Evolutionary conservation across 2,329 filamentous ascomycete species (phyloP).

Genomic region (Neonectria punicea): DNA sequence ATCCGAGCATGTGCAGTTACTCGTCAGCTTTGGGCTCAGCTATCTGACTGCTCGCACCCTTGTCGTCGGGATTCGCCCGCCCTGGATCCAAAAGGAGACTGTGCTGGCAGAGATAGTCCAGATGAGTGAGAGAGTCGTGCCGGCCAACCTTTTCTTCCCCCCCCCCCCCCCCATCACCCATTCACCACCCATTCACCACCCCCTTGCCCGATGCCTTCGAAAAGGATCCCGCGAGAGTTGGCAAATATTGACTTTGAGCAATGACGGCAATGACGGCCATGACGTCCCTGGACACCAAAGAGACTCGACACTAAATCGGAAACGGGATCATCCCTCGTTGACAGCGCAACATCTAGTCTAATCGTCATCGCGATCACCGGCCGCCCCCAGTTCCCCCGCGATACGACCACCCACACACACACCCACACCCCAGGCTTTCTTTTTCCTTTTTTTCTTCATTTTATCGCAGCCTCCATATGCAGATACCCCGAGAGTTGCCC

Average conservation of each 20-base stretch:
- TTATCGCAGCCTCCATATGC: constrained; percentile 15
- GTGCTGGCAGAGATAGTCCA: not conserved
- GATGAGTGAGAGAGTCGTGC: too few relatives aligned
- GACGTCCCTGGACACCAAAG: not conserved
- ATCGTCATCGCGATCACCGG: constrained; percentile 17
- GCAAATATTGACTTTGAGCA: not conserved
- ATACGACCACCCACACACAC: constrained; percentile 20
- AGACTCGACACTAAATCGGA: not conserved
- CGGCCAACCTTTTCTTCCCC: too few relatives aligned
- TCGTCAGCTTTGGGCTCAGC: constrained; percentile 11
- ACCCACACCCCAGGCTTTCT: constrained; percentile 15
- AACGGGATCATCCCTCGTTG: constrained; percentile 11
- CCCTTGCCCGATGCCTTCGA: not conserved
- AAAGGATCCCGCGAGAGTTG: not conserved
- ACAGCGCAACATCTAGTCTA: constrained; percentile 21
- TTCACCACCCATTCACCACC: too few relatives aligned
- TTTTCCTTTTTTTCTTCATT: not conserved
- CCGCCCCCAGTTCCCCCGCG: constrained; percentile 15
- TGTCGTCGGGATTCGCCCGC: constrained; percentile 5
- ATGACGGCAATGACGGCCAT: not conserved
- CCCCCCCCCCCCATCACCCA: too few relatives aligned
- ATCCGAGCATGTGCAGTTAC: constrained; percentile 13
- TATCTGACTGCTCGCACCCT: not conserved
- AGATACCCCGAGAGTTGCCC: constrained; percentile 13
- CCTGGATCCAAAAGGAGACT: constrained; percentile 27